These are phyloP conservation scores for Tulasnella sp. DNA, from an alignment of 768 basidiomycete species.

Conservation along the genomic window DNA sequence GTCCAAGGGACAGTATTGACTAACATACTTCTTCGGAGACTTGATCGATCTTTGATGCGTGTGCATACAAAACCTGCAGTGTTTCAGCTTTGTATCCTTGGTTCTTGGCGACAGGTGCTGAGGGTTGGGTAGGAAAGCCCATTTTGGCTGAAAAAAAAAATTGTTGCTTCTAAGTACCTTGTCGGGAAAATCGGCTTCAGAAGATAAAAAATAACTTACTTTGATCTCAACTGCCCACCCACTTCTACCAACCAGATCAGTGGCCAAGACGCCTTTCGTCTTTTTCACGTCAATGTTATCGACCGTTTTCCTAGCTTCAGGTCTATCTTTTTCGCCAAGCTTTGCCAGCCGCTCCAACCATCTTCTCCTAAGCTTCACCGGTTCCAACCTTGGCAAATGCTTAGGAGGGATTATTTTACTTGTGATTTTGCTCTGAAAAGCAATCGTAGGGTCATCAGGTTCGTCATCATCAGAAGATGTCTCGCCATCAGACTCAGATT, in stretches of 20 bases:
- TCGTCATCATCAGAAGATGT: constrained; percentile 23
- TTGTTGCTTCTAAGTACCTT: not conserved
- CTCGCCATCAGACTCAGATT: constrained; percentile 17
- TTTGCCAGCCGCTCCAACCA: constrained; percentile 51
- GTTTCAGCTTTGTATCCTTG: constrained; percentile 44
- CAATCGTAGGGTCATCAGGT: constrained; percentile 31
- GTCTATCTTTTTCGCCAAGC: constrained; percentile 39
- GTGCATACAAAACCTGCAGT: constrained; percentile 91
- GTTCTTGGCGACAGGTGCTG: constrained; percentile 48
- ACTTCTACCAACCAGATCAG: constrained; percentile 57
- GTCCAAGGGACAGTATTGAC: constrained; percentile 78
- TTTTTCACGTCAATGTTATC: constrained; percentile 47
- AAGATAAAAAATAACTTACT: constrained; percentile 31
- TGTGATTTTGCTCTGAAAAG: constrained; percentile 54
- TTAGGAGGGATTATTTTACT: constrained; percentile 46
- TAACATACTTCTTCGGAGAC: constrained; percentile 27
- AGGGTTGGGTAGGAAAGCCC: constrained; percentile 75
- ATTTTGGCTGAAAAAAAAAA: constrained; percentile 62
- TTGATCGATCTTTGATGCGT: constrained; percentile 37
- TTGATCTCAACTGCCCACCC: constrained; percentile 78
- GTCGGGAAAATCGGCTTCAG: not conserved
- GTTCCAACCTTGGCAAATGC: constrained; percentile 45
- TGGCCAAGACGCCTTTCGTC: constrained; percentile 55
- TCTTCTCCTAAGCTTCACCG: constrained; percentile 31
- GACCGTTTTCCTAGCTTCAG: constrained; percentile 38